These are phyloP conservation scores for Fraxinus velutina DNA, from an alignment of 305 asterid genomes.

Conservation along the genomic window DNA sequence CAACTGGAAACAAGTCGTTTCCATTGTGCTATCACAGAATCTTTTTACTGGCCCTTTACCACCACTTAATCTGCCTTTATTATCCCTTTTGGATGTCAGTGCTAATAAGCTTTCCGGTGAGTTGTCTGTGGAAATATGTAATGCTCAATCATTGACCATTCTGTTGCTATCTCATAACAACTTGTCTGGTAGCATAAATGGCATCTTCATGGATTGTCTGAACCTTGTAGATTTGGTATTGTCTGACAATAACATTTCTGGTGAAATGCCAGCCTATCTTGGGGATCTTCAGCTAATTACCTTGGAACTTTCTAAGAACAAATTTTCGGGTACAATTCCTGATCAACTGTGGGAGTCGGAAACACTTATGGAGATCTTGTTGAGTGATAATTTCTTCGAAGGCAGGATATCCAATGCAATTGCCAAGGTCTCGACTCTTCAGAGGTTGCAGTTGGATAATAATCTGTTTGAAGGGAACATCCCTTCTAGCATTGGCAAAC, in stretches of 20 bases:
- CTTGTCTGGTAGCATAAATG: slow-evolving; percentile 50
- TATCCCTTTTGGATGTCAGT: slow-evolving; percentile 47
- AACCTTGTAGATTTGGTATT: slow-evolving; percentile 45
- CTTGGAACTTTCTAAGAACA: slow-evolving; percentile 58
- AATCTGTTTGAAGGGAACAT: slow-evolving; percentile 58
- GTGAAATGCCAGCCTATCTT: slow-evolving; percentile 60
- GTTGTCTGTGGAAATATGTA: slow-evolving; percentile 50
- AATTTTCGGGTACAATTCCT: slow-evolving; percentile 54
- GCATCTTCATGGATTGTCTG: slow-evolving; percentile 46
- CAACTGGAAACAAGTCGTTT: slow-evolving; percentile 49
- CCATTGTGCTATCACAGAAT: slow-evolving; percentile 51
- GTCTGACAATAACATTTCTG: slow-evolving; percentile 55
- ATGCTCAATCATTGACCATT: slow-evolving; percentile 36
- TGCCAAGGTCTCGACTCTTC: slow-evolving; percentile 34
- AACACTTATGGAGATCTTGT: slow-evolving; percentile 52
- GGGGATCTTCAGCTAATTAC: slow-evolving; percentile 55
- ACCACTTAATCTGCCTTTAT: slow-evolving; percentile 45
- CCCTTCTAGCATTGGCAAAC: slow-evolving; percentile 54
- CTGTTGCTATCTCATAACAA: slow-evolving; percentile 50
- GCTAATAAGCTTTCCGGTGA: slow-evolving; percentile 61
- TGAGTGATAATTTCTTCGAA: slow-evolving; percentile 46
- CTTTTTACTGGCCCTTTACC: slow-evolving; percentile 55
- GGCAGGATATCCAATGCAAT: slow-evolving; percentile 45
- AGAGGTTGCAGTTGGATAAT: slow-evolving; percentile 52
- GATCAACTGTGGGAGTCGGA: slow-evolving; percentile 62